These are phyloP conservation scores for Yarrowia osloensis DNA, from an alignment of 805 yeast species.

Conservation along the genomic window DNA sequence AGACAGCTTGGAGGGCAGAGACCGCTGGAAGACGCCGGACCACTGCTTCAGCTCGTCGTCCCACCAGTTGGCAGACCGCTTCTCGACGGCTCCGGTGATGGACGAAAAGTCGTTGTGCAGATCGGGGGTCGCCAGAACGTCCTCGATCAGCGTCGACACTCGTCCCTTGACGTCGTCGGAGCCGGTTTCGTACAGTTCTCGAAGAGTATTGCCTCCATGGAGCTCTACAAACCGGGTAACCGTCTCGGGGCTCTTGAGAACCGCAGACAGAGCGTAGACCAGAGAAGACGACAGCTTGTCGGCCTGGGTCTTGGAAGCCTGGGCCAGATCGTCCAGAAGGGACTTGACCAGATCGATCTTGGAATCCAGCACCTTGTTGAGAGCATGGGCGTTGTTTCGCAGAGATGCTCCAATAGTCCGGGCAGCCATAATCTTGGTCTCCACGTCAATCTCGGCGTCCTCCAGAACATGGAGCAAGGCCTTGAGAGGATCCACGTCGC, in stretches of 20 bases:
- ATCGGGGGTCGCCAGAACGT: constrained; percentile 20
- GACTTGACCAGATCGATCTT: constrained; percentile 7
- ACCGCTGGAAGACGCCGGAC: constrained; percentile 14
- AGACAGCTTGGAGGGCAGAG: constrained; percentile 6
- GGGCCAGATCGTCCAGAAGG: not conserved
- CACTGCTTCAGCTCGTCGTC: constrained; percentile 24
- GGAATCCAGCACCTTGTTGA: constrained; percentile 13
- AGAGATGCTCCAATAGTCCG: constrained; percentile 65
- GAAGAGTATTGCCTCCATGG: constrained; percentile 4
- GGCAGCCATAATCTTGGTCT: constrained; percentile 42
- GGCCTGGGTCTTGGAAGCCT: not conserved
- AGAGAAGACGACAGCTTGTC: constrained; percentile 12
- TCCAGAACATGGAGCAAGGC: not conserved
- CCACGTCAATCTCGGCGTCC: constrained; percentile 32
- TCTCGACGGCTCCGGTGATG: constrained; percentile 13
- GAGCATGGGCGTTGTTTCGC: constrained; percentile 70
- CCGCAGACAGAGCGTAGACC: constrained; percentile 2
- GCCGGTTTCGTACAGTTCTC: constrained; percentile 6
- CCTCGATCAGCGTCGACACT: constrained; percentile 5
- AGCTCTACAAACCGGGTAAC: constrained; percentile 18
- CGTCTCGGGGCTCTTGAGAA: constrained; percentile 17
- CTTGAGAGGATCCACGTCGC: not conserved
- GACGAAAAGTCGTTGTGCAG: constrained; percentile 13
- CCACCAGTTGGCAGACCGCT: constrained; percentile 25
- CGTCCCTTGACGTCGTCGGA: constrained; percentile 16